Evolutionary conservation across 2,329 filamentous ascomycete species (phyloP).

Genomic region (Paradendryphiella salina): DNA sequence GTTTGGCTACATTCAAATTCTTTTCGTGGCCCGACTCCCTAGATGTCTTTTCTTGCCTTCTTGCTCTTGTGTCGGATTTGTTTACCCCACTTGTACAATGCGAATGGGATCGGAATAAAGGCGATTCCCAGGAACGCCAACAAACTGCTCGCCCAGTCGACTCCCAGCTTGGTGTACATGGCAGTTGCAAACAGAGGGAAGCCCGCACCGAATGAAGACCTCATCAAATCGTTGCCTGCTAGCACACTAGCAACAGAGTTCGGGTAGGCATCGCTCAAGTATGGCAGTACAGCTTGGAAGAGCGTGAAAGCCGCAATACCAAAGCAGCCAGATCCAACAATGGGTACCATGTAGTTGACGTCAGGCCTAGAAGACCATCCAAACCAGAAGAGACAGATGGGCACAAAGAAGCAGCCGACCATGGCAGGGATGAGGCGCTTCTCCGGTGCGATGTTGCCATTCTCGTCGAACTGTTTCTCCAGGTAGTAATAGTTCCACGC

Average conservation of each 20-base stretch:
- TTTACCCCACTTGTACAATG: slow-evolving; percentile 50
- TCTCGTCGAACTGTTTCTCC: slow-evolving; percentile 43
- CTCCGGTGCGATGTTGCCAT: slow-evolving; percentile 48
- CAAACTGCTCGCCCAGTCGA: slow-evolving; percentile 49
- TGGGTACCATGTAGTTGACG: slow-evolving; percentile 50
- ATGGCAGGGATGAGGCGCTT: slow-evolving; percentile 46
- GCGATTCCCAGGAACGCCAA: slow-evolving; percentile 49
- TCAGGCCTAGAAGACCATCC: slow-evolving; percentile 41
- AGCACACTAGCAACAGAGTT: slow-evolving; percentile 50
- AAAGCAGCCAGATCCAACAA: slow-evolving; percentile 48
- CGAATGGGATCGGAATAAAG: slow-evolving; percentile 54
- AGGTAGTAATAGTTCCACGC: slow-evolving; percentile 38
- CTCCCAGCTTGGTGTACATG: slow-evolving; percentile 41
- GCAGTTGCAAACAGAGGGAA: slow-evolving; percentile 47
- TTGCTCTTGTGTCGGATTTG: slow-evolving; percentile 49
- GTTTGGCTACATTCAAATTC: not conserved
- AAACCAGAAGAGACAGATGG: slow-evolving; percentile 52
- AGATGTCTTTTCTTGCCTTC: slow-evolving; percentile 50
- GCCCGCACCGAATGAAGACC: slow-evolving; percentile 48
- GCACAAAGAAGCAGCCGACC: slow-evolving; percentile 46
- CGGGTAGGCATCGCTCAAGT: slow-evolving; percentile 50
- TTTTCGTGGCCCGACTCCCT: not conserved
- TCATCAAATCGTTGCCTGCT: slow-evolving; percentile 53
- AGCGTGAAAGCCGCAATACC: slow-evolving; percentile 46
- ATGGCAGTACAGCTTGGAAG: slow-evolving; percentile 54